Base-by-base conservation (phyloP, 306 rosid genomes). In the Prunus kanzakura region DNA sequence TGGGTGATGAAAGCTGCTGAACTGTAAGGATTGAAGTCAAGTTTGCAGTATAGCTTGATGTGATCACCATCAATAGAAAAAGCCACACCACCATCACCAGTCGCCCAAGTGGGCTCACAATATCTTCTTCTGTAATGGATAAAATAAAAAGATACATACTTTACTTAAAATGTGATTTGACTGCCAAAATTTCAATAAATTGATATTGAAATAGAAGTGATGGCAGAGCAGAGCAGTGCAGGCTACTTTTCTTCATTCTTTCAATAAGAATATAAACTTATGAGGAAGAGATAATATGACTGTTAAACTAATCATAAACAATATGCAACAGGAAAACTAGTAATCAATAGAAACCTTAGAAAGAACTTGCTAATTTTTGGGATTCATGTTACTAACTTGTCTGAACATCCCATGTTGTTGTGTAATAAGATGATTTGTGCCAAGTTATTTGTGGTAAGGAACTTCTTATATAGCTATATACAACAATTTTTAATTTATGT, bases 61-160 rank as follows among this genome's bases (percentile, higher is more conserved):
- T 89, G 87, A 95, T 88, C 80, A 95, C 98, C 98, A 95, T 87
- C 89, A 95, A 82, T 35, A 92, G 85, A 83, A 95, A 95, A 81
- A 95, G 90, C 97, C 98, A 95, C 3, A 92, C 86, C 76, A 95
- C 87, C 98, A 95, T 92, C 86, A 95, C 97, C 96, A 95, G 86
- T 81, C 90, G 86, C 64, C 91, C 90, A 20, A 92, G 97, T 15
- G 97, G 78, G 85, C 97, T 92, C 50, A 84, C 58, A 0, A 91
- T 95, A 14, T 47, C 78, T 83, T 93, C 98, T 87, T 95, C 98
- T 95, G 96, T 47, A 35, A 84, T 85, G 74, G 85, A 80, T 68
- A 81, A 70, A 83, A 61, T 11, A 38, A 6, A 38, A 7, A 38
- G 43, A 64, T 12, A 56, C 32, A 78, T 71, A 54, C 35, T 82